Percentiles rank a stretch among this genome's conserved stretches.
phyloP scores from a whole-genome alignment of 179 eudicot species.

The Silene noctiflora region DNA sequence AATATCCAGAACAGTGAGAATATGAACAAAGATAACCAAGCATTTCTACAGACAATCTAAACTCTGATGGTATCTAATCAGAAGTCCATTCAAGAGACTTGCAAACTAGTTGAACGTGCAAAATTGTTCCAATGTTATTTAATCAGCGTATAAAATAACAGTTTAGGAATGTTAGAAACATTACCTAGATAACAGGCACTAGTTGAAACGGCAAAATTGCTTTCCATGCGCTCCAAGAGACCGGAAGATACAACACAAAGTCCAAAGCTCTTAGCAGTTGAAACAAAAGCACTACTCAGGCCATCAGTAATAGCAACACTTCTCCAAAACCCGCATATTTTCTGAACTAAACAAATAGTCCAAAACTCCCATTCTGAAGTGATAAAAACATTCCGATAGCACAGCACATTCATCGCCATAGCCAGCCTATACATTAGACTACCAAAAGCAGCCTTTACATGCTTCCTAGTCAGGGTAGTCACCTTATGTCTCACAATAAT shows the following conservation, averaged over 20 bases:
- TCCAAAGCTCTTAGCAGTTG: slow-evolving; percentile 14
- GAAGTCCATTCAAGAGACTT: neutral
- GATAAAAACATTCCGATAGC: slow-evolving; percentile 16
- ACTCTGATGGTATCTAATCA: neutral
- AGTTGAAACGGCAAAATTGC: slow-evolving; percentile 22
- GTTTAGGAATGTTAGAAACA: neutral
- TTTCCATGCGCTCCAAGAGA: slow-evolving; percentile 24
- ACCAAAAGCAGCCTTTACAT: slow-evolving; percentile 13
- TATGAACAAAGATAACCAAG: neutral
- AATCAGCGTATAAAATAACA: neutral
- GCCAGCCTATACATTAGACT: slow-evolving; percentile 27
- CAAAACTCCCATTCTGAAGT: slow-evolving; percentile 30
- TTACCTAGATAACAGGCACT: slow-evolving; percentile 23
- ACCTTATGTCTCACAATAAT: slow-evolving; percentile 10
- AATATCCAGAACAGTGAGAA: no score
- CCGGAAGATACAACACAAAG: slow-evolving; percentile 22
- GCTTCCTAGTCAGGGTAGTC: slow-evolving; percentile 7
- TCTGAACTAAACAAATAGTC: slow-evolving; percentile 23
- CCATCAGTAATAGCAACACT: slow-evolving; percentile 23
- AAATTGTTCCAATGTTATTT: no score
- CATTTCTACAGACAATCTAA: neutral
- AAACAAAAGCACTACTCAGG: slow-evolving; percentile 17
- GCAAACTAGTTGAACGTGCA: neutral
- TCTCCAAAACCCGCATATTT: slow-evolving; percentile 24
- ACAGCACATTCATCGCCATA: slow-evolving; percentile 23